These are phyloP conservation scores for Talaromyces albobiverticillius DNA, from an alignment of 2,329 filamentous ascomycete species.

Conservation along the genomic window DNA sequence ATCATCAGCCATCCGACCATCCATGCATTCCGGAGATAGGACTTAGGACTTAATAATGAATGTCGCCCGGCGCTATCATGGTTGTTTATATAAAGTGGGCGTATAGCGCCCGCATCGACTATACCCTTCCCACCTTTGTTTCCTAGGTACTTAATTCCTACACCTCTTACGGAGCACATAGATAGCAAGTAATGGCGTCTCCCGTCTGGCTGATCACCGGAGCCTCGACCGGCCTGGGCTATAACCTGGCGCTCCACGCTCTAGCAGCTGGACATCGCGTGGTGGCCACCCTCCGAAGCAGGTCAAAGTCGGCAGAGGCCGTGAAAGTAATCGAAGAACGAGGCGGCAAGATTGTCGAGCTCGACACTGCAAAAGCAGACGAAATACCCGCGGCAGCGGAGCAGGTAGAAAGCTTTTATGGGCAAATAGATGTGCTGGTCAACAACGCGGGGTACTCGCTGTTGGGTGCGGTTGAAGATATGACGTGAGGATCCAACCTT, in stretches of 20 bases:
- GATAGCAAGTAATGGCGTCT: not conserved
- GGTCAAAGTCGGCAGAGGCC: not conserved
- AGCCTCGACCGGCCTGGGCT: not conserved
- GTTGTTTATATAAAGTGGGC: no score
- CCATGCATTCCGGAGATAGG: no score
- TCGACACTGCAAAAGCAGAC: not conserved
- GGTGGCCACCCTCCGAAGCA: not conserved
- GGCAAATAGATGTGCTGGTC: slow-evolving; percentile 3
- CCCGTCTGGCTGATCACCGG: slow-evolving; percentile 10
- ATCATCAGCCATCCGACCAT: no score
- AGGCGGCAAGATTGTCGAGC: not conserved
- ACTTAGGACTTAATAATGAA: no score
- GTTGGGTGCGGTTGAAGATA: not conserved
- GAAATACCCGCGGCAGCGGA: not conserved
- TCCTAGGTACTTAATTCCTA: not conserved
- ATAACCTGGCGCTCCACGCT: not conserved
- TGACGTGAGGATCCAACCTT: not conserved
- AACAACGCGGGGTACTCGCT: slow-evolving; percentile 7
- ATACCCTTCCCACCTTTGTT: not conserved
- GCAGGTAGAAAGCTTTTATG: not conserved
- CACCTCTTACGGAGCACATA: not conserved
- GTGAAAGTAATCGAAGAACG: slow-evolving; percentile 3
- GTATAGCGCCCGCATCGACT: not conserved
- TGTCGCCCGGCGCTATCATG: no score
- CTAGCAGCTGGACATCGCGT: not conserved